Percentiles rank a stretch among this genome's conserved stretches.
Evolutionary conservation across 495 filamentous ascomycete genomes (phyloP).

Genomic region (Penicillium daleae): DNA sequence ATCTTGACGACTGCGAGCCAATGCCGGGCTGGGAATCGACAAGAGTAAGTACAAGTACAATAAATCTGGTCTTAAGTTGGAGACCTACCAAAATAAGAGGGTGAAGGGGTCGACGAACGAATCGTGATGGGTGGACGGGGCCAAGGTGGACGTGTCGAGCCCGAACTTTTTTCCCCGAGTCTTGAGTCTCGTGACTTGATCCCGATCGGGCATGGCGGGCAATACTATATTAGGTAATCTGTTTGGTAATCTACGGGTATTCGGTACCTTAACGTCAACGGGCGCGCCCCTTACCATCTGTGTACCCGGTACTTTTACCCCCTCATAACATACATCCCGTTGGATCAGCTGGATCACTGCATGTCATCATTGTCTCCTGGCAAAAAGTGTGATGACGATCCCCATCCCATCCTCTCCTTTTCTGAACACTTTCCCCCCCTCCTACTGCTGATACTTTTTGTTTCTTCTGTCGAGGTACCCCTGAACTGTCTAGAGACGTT

Average conservation of each 20-base stretch:
- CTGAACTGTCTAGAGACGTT: slow-evolving; percentile 6
- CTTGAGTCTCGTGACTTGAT: slow-evolving; percentile 34
- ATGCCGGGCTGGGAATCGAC: not conserved
- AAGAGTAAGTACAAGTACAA: not conserved
- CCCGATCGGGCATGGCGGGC: slow-evolving; percentile 11
- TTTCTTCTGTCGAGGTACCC: not conserved
- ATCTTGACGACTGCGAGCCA: slow-evolving; percentile 26
- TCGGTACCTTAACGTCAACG: not conserved
- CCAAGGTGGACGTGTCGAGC: slow-evolving; percentile 22
- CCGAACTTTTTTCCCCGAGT: slow-evolving; percentile 34
- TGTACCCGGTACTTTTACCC: slow-evolving; percentile 22
- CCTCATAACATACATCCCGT: slow-evolving; percentile 24
- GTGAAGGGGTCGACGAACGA: not conserved
- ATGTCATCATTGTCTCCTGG: slow-evolving; percentile 31
- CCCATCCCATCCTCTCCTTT: slow-evolving; percentile 4
- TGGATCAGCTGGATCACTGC: slow-evolving; percentile 22
- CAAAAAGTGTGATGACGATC: slow-evolving; percentile 21
- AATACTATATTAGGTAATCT: slow-evolving; percentile 4
- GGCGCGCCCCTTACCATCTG: not conserved
- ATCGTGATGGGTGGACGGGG: slow-evolving; percentile 7
- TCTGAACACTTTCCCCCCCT: not conserved
- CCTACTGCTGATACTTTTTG: not conserved
- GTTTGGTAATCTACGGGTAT: not conserved
- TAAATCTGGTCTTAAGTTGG: not conserved
- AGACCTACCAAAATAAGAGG: slow-evolving; percentile 7